Conservation (phyloP, 176 grass and related monocot genomes). For the Avena eriantha region DNA sequence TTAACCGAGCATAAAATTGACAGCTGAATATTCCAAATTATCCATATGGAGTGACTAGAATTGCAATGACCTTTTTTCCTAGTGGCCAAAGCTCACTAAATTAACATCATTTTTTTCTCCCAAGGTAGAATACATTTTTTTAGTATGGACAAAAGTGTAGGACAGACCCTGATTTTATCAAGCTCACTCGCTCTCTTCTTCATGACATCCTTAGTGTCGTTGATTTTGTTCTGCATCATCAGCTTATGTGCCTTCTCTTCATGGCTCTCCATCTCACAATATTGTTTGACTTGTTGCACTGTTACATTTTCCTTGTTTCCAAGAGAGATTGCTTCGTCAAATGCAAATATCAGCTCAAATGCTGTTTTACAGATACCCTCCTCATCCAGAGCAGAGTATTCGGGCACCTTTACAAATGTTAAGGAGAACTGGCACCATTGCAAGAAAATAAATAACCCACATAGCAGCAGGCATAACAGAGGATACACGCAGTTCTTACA, state of each 20-base stretch:
- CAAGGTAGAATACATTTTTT: constrained; percentile 3
- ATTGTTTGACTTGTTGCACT: constrained; percentile 86
- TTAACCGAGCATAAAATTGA: neutral
- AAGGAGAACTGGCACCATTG: constrained; percentile 50
- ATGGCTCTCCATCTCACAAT: constrained; percentile 91
- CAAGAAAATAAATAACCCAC: neutral
- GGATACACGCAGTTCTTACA: neutral
- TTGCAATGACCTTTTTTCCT: neutral
- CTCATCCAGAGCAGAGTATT: constrained; percentile 86
- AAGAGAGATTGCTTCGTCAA: constrained; percentile 85
- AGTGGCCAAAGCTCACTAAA: neutral
- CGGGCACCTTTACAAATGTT: constrained; percentile 66
- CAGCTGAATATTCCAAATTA: neutral
- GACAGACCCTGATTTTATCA: constrained; percentile 79
- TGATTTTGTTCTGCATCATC: constrained; percentile 85
- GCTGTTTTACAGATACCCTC: constrained; percentile 70
- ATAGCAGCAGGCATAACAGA: constrained; percentile 26
- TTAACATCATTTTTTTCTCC: neutral
- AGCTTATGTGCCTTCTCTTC: constrained; percentile 82
- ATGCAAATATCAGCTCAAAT: constrained; percentile 91
- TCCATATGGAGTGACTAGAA: neutral
- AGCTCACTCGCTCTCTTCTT: constrained; percentile 86
- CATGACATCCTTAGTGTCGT: constrained; percentile 89
- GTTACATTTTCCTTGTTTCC: constrained; percentile 91
- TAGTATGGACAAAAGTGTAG: constrained; percentile 28